A percentile compares a stretch with the other conserved stretches of the same genome.
phyloP scores from a whole-genome alignment of 306 rosid genomes.

The Lagenaria siceraria region DNA sequence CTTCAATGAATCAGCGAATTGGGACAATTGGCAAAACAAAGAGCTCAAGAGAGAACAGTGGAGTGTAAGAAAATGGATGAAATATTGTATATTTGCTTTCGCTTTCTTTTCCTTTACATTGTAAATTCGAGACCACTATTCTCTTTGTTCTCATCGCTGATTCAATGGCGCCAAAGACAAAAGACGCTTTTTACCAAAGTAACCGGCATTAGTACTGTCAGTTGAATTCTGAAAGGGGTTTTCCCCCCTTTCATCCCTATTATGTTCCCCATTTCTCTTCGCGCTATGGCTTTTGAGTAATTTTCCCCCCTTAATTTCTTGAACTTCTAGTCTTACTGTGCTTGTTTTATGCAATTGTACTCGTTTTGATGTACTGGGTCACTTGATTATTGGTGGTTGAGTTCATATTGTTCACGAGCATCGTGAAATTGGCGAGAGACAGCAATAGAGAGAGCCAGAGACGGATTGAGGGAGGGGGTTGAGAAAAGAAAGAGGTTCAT shows the following conservation, averaged over 20 bases:
- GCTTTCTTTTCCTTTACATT: not conserved
- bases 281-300: not conserved
- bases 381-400: not conserved
- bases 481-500: not conserved
- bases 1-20: not conserved
- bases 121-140: not conserved
- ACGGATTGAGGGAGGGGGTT: not conserved
- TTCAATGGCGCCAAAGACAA: conserved; percentile 6
- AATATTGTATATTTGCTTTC: conserved; percentile 1
- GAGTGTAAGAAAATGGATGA: not conserved
- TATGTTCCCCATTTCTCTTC: not conserved
- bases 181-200: not conserved
- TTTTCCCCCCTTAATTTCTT: not conserved
- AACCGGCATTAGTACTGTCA: not conserved
- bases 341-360: not conserved
- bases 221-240: not conserved
- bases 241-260: not conserved
- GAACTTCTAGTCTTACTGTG: not conserved
- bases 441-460: not conserved
- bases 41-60: not conserved
- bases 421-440: not conserved
- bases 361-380: not conserved
- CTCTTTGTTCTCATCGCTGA: not conserved
- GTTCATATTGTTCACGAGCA: not conserved
- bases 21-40: not conserved